These are phyloP conservation scores for Neophaeococcomyces mojaviensis DNA, from an alignment of 2,329 filamentous ascomycete species.

Conservation along the genomic window DNA sequence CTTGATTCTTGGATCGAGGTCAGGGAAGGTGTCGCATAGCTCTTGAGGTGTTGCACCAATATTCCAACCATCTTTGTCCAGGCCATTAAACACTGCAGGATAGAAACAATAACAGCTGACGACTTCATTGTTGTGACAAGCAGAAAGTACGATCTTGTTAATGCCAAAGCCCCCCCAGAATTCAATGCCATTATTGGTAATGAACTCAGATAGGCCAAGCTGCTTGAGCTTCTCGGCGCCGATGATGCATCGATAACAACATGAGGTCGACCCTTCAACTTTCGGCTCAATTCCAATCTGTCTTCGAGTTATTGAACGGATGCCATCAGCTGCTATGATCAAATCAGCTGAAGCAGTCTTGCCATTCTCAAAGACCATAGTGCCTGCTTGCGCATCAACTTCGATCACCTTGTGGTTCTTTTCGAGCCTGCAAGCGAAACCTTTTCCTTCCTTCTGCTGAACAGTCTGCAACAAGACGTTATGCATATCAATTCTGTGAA, in stretches of 20 bases:
- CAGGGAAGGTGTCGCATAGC: slow-evolving; percentile 14
- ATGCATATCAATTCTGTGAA: slow-evolving; percentile 37
- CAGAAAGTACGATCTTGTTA: slow-evolving; percentile 35
- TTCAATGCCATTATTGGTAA: slow-evolving; percentile 28
- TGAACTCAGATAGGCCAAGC: slow-evolving; percentile 29
- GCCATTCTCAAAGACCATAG: slow-evolving; percentile 26
- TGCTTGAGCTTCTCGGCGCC: slow-evolving; percentile 25
- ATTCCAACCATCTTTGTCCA: slow-evolving; percentile 20
- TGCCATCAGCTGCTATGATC: slow-evolving; percentile 35
- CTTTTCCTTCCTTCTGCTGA: slow-evolving; percentile 18
- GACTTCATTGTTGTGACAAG: slow-evolving; percentile 32
- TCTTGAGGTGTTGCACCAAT: slow-evolving; percentile 10
- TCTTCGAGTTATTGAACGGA: slow-evolving; percentile 28
- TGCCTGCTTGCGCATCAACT: slow-evolving; percentile 21
- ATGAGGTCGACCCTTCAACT: slow-evolving; percentile 30
- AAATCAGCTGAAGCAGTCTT: slow-evolving; percentile 27
- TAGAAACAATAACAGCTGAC: slow-evolving; percentile 36
- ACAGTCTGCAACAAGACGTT: slow-evolving; percentile 30
- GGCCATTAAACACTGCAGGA: slow-evolving; percentile 19
- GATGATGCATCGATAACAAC: slow-evolving; percentile 34
- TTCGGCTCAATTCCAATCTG: slow-evolving; percentile 29
- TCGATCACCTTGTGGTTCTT: slow-evolving; percentile 23
- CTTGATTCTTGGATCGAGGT: slow-evolving; percentile 11
- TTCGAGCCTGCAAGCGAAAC: slow-evolving; percentile 18
- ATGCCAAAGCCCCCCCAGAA: slow-evolving; percentile 32